These are phyloP conservation scores for Asclepias syriaca DNA, from an alignment of 257 asterid genomes.

Conservation along the genomic window DNA sequence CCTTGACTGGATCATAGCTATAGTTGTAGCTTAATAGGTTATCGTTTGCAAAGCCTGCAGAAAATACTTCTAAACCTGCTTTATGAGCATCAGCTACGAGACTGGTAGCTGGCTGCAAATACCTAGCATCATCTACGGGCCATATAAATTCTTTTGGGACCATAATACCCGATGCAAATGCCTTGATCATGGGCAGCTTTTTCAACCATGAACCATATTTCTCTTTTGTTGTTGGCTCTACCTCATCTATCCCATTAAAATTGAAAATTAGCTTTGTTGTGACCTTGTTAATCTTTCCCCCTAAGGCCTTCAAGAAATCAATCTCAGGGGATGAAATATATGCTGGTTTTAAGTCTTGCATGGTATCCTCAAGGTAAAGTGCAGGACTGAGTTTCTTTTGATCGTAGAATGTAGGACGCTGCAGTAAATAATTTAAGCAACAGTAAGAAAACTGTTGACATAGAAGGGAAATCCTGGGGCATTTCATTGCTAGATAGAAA, in stretches of 20 bases:
- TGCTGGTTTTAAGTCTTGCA: constrained; percentile 34
- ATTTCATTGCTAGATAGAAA: not conserved
- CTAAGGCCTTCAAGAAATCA: constrained; percentile 66
- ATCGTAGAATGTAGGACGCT: constrained; percentile 70
- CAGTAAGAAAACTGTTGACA: not conserved
- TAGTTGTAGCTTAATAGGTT: constrained; percentile 58
- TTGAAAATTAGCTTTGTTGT: constrained; percentile 52
- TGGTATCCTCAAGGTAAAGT: constrained; percentile 24
- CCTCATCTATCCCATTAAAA: constrained; percentile 29
- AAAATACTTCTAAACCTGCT: constrained; percentile 61
- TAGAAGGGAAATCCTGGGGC: not conserved
- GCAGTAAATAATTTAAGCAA: constrained; percentile 19
- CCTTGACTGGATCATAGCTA: constrained; percentile 77
- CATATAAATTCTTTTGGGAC: constrained; percentile 81
- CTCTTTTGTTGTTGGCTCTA: constrained; percentile 64
- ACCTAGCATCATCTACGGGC: constrained; percentile 45
- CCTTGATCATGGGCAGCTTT: constrained; percentile 50
- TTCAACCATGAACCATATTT: constrained; percentile 46
- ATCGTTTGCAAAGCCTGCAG: constrained; percentile 81
- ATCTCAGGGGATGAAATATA: constrained; percentile 93
- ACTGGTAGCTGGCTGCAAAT: constrained; percentile 55
- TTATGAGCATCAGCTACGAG: constrained; percentile 79
- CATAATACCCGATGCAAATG: constrained; percentile 69
- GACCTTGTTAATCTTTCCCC: constrained; percentile 31
- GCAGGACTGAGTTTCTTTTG: constrained; percentile 49